Evolutionary conservation across 495 filamentous ascomycete genomes (phyloP), one percentile per base, ranked within the genome.

Genomic region (Penicillium pulvis): DNA sequence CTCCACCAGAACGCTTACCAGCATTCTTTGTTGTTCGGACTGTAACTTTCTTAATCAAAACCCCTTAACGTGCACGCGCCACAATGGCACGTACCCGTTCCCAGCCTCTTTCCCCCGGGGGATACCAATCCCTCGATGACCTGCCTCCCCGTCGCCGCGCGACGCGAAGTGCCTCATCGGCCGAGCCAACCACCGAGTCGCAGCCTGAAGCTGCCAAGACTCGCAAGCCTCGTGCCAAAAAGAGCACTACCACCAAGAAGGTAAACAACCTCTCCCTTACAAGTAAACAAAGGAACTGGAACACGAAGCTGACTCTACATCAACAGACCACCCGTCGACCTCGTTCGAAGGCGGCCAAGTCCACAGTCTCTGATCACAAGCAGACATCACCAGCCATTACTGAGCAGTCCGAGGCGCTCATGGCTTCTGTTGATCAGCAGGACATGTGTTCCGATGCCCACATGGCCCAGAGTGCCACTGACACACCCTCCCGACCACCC

Each of bases 121-220:
- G 53, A 17, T 46, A 53, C 3, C n/a, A 55, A 35, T 58, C 62
- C 12, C 62, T 59, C 9, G 58, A 64, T 46, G 54, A 56, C 30
- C 28, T 31, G 6, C 56, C 64, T 17, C 61, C 53, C 30, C 66
- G 58, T 31, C 60, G 66, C 10, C 66, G 66, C 26, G 33, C 48
- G 23, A 69, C 66, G 33, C 61, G 64, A 20, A 59, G 56, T 56
- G 53, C 52, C 7, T 69, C 66, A 10, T 56, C 33, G 6, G 28
- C 20, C 59, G 30, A 51, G 19, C 36, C 45, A 17, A 49, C 46
- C 4, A 31, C 46, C 12, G 58, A 49, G 23, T 11, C 45, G 12
- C 26, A 53, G 48, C 8, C 44, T 8, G 26, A 53, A 26, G 26
- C 63, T 17, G 42, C 60, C 1, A 56, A 50, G 51, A 2, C 50